These are phyloP conservation scores for Alternaria brassicicola DNA, from an alignment of 2,329 filamentous ascomycete species.

Conservation along the genomic window DNA sequence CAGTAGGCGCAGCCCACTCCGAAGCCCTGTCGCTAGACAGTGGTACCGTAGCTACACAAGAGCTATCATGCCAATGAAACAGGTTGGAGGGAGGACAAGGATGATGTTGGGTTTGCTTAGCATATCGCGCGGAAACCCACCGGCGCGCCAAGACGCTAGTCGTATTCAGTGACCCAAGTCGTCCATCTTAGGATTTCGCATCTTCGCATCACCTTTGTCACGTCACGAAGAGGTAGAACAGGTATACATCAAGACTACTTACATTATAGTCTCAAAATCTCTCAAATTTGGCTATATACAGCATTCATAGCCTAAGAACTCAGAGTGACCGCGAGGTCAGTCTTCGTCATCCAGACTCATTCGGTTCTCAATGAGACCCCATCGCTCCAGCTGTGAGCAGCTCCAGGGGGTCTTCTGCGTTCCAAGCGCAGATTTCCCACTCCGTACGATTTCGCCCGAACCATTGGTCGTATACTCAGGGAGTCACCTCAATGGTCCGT, in stretches of 20 bases:
- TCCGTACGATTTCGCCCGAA: constrained; percentile 24
- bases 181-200: not conserved
- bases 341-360: constrained; percentile 30
- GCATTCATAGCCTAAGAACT: not conserved
- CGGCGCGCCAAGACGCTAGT: not conserved
- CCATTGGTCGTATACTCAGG: constrained; percentile 25
- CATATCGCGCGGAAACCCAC: constrained; percentile 7
- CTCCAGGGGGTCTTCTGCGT: constrained; percentile 31
- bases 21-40: not conserved
- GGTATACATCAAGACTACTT: not conserved
- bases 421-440: constrained; percentile 37
- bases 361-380: constrained; percentile 32
- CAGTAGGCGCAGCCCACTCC: not conserved
- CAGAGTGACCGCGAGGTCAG: not conserved
- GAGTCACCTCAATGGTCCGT: constrained; percentile 35
- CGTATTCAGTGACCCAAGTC: not conserved
- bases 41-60: not conserved
- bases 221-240: not conserved
- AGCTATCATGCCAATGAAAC: not conserved
- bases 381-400: constrained; percentile 30
- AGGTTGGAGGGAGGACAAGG: not conserved
- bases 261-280: too few relatives aligned
- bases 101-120: constrained; percentile 11
- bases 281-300: accelerated
- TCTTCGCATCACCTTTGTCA: not conserved